These are phyloP conservation scores for Aspergillus haitiensis DNA, from an alignment of 495 filamentous ascomycete species.

Conservation along the genomic window DNA sequence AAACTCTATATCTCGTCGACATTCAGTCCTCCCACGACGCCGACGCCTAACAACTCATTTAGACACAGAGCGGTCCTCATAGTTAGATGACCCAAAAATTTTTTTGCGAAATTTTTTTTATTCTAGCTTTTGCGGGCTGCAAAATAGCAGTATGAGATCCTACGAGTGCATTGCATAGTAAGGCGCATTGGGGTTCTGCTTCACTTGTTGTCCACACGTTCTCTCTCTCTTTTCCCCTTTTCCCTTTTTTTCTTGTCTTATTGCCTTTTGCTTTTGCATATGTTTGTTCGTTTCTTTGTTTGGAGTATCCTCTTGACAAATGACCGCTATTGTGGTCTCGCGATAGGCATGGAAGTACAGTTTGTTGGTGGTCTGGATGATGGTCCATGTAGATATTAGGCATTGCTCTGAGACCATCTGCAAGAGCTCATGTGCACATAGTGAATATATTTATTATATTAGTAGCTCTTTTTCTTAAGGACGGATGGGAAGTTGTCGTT, in stretches of 20 bases:
- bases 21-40: constrained; percentile 42
- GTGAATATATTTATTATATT: background rate
- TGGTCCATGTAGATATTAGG: constrained; percentile 17
- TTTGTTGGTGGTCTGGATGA: constrained; percentile 4
- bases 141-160: background rate
- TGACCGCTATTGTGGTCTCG: background rate
- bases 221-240: constrained; percentile 9
- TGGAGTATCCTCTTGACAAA: background rate
- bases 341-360: constrained; percentile 3
- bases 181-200: constrained; percentile 24
- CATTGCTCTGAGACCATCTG: background rate
- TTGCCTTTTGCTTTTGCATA: constrained; percentile 10
- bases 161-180: constrained; percentile 25
- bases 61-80: constrained; percentile 42
- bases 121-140: constrained; percentile 8
- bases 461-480: too few relatives aligned
- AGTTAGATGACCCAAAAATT: constrained; percentile 7
- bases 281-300: background rate
- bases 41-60: constrained; percentile 40
- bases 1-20: constrained; percentile 38
- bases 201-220: constrained; percentile 2
- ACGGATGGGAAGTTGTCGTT: too few relatives aligned
- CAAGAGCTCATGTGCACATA: constrained; percentile 6
- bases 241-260: constrained; percentile 1
- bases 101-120: constrained; percentile 10